These are phyloP conservation scores for Stylosanthes scabra DNA, from an alignment of 331 rosid species.

Conservation along the genomic window DNA sequence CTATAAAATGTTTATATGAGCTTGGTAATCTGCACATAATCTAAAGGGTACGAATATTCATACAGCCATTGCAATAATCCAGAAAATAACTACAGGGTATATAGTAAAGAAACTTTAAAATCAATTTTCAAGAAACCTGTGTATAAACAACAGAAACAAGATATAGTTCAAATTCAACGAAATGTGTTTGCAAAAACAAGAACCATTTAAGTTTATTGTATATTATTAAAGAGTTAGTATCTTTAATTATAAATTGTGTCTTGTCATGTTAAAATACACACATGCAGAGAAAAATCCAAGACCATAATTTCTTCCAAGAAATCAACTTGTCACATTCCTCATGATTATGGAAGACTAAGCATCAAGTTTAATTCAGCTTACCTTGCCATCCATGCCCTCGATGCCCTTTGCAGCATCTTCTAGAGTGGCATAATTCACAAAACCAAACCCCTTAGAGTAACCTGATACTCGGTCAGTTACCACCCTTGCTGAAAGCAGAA, in stretches of 20 bases:
- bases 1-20: slow-evolving; percentile 20
- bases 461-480: slow-evolving; percentile 93
- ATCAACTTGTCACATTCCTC: slow-evolving; percentile 5
- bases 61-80: not conserved
- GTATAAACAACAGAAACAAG: slow-evolving; percentile 13
- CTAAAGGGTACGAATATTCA: slow-evolving; percentile 28
- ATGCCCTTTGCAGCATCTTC: slow-evolving; percentile 92
- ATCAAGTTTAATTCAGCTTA: slow-evolving; percentile 38
- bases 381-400: slow-evolving; percentile 99
- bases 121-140: slow-evolving; percentile 8
- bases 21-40: not conserved
- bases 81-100: slow-evolving; percentile 16
- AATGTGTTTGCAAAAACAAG: not conserved
- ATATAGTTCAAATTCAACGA: not conserved
- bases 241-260: not conserved
- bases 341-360: not conserved
- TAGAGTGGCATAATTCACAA: slow-evolving; percentile 78
- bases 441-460: slow-evolving; percentile 94
- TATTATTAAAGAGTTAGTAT: not conserved
- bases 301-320: slow-evolving; percentile 24
- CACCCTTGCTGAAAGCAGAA: slow-evolving; percentile 75
- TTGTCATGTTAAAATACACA: slow-evolving; percentile 3
- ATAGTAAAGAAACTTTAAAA: not conserved
- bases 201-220: not conserved
- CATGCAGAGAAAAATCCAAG: slow-evolving; percentile 8